These are phyloP conservation scores for Pneumocystis sp. DNA, from an alignment of 1,139 yeast species.

Conservation along the genomic window DNA sequence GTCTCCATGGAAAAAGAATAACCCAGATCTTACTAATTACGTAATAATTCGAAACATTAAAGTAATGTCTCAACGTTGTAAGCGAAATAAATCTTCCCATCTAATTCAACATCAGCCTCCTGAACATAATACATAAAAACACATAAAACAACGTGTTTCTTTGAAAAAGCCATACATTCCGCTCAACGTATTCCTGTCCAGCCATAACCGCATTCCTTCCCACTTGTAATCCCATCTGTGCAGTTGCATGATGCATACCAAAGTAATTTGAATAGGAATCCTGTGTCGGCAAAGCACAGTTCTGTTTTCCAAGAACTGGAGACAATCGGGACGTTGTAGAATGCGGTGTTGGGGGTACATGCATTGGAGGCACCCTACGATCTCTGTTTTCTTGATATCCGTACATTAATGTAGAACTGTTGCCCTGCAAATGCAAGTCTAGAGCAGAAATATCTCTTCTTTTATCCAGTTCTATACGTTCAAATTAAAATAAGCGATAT, in stretches of 20 bases:
- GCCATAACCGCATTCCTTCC: constrained; percentile 69
- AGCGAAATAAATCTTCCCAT: constrained; percentile 23
- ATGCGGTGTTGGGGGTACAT: not conserved
- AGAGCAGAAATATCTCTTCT: not conserved
- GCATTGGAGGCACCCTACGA: not conserved
- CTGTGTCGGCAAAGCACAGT: not conserved
- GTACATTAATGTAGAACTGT: not conserved
- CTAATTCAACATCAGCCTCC: not conserved
- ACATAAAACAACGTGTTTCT: not conserved
- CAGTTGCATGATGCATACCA: constrained; percentile 41
- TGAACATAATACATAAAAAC: not conserved
- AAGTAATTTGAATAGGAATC: not conserved
- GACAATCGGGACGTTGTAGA: not conserved
- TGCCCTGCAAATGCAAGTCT: not conserved
- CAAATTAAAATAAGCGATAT: no score
- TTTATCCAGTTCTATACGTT: not conserved
- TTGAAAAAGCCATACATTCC: constrained; percentile 31
- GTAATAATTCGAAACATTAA: constrained; percentile 80
- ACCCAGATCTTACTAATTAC: constrained; percentile 60
- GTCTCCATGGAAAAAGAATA: constrained; percentile 74
- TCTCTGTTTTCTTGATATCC: not conserved
- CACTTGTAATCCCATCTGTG: constrained; percentile 75
- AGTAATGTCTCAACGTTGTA: constrained; percentile 57
- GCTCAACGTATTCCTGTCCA: constrained; percentile 59
- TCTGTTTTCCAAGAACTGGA: not conserved